Conservation (phyloP, 805 yeast species). For the Blastobotrys chiropterorum region DNA sequence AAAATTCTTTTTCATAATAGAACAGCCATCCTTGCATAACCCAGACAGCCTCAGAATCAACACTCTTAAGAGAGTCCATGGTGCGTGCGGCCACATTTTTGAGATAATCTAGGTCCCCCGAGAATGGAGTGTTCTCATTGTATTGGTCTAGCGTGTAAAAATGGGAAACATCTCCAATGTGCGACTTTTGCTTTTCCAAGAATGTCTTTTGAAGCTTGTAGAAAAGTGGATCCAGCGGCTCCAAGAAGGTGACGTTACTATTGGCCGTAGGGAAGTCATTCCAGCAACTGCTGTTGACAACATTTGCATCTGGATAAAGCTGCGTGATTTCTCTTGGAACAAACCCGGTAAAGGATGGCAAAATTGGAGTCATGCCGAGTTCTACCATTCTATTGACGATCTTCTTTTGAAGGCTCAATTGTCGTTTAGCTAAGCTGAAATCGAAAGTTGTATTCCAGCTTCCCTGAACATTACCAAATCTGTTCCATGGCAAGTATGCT, state of each 20-base stretch:
- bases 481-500: conserved; percentile 13
- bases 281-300: conserved; percentile 9
- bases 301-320: conserved; percentile 11
- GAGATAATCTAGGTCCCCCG: conserved; percentile 10
- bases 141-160: conserved; percentile 16
- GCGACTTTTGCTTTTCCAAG: conserved; percentile 7
- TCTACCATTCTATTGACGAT: conserved; percentile 12
- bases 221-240: conserved; percentile 13
- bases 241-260: conserved; percentile 13
- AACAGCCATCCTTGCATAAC: conserved; percentile 17
- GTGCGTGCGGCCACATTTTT: conserved; percentile 8
- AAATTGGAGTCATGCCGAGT: conserved; percentile 14
- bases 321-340: conserved; percentile 7
- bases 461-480: conserved; percentile 17
- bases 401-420: conserved; percentile 9
- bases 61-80: conserved; percentile 2
- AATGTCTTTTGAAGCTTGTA: conserved; percentile 10
- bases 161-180: conserved; percentile 7
- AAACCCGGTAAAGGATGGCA: conserved; percentile 14
- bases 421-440: conserved; percentile 4
- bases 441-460: conserved; percentile 11
- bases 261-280: conserved; percentile 10
- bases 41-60: conserved; percentile 10
- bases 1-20: conserved; percentile 9
- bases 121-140: conserved; percentile 13